These are phyloP conservation scores for Xylaria castorea DNA, from an alignment of 495 filamentous ascomycete genomes.

Conservation along the genomic window DNA sequence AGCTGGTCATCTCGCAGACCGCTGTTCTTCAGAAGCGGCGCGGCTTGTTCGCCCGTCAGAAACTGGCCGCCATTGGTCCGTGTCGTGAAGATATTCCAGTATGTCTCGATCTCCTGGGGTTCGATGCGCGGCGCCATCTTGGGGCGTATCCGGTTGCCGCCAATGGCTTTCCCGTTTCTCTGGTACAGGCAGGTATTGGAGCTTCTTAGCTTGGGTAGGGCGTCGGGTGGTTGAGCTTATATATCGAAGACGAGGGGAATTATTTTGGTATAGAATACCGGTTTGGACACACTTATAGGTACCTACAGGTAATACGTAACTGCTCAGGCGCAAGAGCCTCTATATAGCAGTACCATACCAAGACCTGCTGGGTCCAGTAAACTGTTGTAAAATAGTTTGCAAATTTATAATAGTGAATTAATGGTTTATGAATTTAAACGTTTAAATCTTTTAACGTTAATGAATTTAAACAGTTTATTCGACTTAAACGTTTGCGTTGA, in stretches of 20 bases:
- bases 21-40: conserved; percentile 94
- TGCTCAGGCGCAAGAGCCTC: conserved; percentile 16
- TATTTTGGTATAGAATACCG: background rate
- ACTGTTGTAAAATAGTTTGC: no score
- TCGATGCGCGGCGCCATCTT: conserved; percentile 83
- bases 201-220: background rate
- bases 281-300: conserved; percentile 4
- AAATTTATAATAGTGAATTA: no score
- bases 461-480: no score
- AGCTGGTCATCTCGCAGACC: conserved; percentile 92
- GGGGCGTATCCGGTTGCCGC: conserved; percentile 11
- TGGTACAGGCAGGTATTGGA: background rate
- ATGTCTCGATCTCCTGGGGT: conserved; percentile 93
- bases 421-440: no score
- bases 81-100: conserved; percentile 98
- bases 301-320: conserved; percentile 18
- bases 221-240: background rate
- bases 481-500: no score
- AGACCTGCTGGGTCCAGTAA: no score
- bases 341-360: background rate
- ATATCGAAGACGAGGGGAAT: background rate
- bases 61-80: conserved; percentile 81
- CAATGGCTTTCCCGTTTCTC: background rate
- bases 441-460: no score
- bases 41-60: conserved; percentile 89